These are phyloP conservation scores for Trifolium repens DNA, from an alignment of 306 rosid genomes.

Conservation along the genomic window DNA sequence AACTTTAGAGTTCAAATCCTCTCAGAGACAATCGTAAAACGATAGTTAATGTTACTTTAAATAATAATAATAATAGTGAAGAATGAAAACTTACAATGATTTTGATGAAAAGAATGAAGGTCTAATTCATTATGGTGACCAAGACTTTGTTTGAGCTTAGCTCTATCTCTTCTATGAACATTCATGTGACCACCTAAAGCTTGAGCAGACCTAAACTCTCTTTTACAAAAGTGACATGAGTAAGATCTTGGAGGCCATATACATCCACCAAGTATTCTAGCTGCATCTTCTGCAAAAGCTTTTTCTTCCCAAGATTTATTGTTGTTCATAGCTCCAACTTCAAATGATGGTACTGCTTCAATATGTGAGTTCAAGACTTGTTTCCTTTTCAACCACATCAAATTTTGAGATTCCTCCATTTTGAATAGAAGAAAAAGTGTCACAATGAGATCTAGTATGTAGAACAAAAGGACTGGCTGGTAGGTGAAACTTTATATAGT, in stretches of 20 bases:
- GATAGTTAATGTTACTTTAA: no score
- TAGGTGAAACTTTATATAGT: slow-evolving; percentile 40
- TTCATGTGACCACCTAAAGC: slow-evolving; percentile 99
- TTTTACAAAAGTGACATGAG: slow-evolving; percentile 78
- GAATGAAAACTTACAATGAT: slow-evolving; percentile 39
- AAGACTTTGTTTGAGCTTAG: slow-evolving; percentile 66
- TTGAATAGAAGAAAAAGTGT: neutral
- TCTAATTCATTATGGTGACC: slow-evolving; percentile 27
- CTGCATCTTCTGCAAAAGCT: slow-evolving; percentile 82
- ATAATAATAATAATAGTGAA: neutral
- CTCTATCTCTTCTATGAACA: slow-evolving; percentile 87
- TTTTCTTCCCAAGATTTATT: slow-evolving; percentile 71
- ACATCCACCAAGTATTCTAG: slow-evolving; percentile 64
- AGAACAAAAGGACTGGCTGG: neutral
- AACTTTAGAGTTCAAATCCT: neutral
- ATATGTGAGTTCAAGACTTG: slow-evolving; percentile 45
- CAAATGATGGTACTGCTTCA: slow-evolving; percentile 41
- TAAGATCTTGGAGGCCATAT: slow-evolving; percentile 92
- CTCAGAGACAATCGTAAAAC: neutral
- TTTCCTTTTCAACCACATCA: slow-evolving; percentile 60
- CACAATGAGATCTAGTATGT: slow-evolving; percentile 8
- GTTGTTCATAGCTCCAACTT: slow-evolving; percentile 27
- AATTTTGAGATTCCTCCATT: slow-evolving; percentile 53
- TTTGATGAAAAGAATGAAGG: slow-evolving; percentile 27
- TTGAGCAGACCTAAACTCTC: slow-evolving; percentile 91